phyloP scores from a whole-genome alignment of 2,329 filamentous ascomycete species.

The Ciborinia camelliae region DNA sequence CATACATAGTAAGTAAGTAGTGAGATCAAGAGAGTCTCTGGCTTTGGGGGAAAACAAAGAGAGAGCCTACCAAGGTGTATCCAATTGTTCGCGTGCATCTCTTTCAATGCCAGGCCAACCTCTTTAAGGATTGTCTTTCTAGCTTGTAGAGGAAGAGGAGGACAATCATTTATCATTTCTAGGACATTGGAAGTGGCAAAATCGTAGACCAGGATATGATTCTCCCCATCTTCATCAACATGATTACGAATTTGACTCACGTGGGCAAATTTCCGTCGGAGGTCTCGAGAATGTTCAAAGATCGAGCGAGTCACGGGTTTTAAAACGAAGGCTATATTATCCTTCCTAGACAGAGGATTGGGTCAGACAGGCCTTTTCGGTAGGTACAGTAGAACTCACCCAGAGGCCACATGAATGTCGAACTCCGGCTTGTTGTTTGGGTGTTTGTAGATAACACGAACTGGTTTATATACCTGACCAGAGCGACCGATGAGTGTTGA shows the following conservation, averaged over 20 bases:
- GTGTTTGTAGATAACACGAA: background rate
- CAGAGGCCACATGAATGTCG: background rate
- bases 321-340: slow-evolving; percentile 1
- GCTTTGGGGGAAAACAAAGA: background rate
- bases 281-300: slow-evolving; percentile 4
- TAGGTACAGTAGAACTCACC: background rate
- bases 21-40: background rate
- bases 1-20: too few species aligned
- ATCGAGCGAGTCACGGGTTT: slow-evolving; percentile 3
- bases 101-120: slow-evolving; percentile 18
- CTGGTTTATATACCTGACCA: background rate
- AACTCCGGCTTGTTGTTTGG: background rate
- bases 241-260: background rate
- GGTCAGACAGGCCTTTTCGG: background rate
- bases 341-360: background rate
- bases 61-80: slow-evolving; percentile 21
- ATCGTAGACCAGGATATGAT: slow-evolving; percentile 6
- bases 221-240: slow-evolving; percentile 6
- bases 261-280: background rate
- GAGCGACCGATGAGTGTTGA: background rate
- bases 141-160: slow-evolving; percentile 7
- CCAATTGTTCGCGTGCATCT: slow-evolving; percentile 23
- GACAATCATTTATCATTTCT: background rate
- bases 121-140: slow-evolving; percentile 13
- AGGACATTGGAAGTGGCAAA: slow-evolving; percentile 2